Base-by-base conservation (phyloP, 2,329 filamentous ascomycete species). In the Fusarium sarcochroum region DNA sequence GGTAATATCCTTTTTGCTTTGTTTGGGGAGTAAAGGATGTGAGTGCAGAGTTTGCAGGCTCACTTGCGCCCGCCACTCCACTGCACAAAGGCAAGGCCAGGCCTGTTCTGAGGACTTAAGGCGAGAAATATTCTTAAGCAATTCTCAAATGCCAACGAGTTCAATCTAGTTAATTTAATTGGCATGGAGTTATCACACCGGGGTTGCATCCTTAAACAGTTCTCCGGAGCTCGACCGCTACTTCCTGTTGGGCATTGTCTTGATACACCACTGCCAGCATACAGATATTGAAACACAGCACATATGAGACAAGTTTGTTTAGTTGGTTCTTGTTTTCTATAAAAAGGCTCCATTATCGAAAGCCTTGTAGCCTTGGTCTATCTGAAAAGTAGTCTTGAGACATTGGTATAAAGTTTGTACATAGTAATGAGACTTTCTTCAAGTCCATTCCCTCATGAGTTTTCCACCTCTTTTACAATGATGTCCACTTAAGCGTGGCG, bases 401-500 rank as follows among this genome's bases (percentile, higher is more conserved):
- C 52, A 38, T 27, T n/a, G 11, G 13, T 63, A 32, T 58, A 47
- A 64, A 59, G 3, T 59, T 58, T 64, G 40, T 64, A 63, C 50
- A 64, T 48, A 3, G n/a, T 47, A 64, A 52, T 41, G 27, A n/a
- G 37, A n/a, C 21, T 23, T 17, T 15, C 4, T 27, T 42, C 48
- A 30, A 30, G 27, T 11, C 42, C n/a, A 7, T 21, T 15, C 13
- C 27, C 27, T 14, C 2, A 11, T 18, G 0, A 3, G 10, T 17
- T 27, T 51, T 34, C 20, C n/a, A 9, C 14, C 20, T 7, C 6
- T 35, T 10, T 2, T 14, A 1, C 7, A 20, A 3, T 18, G 20
- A 1, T 13, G 2, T 3, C 9, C 13, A 4, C 32, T 40, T 63
- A 58, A 18, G 34, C 38, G 41, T 40, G 41, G 14, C 56, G 56